Evolutionary conservation across 2,329 filamentous ascomycete species (phyloP), one percentile per base, ranked within the genome.

Genomic region (Penicillium polonicum): DNA sequence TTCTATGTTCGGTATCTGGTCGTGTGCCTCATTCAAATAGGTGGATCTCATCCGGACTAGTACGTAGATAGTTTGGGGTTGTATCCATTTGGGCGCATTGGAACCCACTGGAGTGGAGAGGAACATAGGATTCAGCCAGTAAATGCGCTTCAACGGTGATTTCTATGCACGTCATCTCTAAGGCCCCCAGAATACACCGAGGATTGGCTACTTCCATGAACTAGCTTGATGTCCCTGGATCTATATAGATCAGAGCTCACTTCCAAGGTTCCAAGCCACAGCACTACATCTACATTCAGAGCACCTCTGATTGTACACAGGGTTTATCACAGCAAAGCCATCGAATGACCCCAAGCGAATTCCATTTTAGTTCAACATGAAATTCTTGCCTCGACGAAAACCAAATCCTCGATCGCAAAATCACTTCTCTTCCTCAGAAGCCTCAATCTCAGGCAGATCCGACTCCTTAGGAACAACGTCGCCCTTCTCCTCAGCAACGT

Each of bases 401-500:
- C 5, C 15, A 35, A 31, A 31, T 25, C 4, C 27, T 19, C 17
- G 27, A 45, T 36, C 8, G 17, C 50, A 43, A 29, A 56, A 29
- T 38, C 25, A 55, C 29, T 45, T 10, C 19, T 69, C 59, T 50
- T 60, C 52, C 55, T 74, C 69, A 29, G 66, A 69, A 55, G 60
- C 68, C 55, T 71, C 69, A 41, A 70, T 67, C 60, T 78, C 76
- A 46, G 70, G 48, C 19, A 65, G 41, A 43, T 65, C 61, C 5
- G 62, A 57, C 52, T 72, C 70, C 62, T 71, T 69, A 13, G 69
- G 68, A 54, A 70, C 63, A 46, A 54, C 58, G 17, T 44, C 62
- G 25, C 61, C 71, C 70, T 72, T 76, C 10, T 60, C 69, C 62
- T 70, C 72, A 21, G 68, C 68, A 27, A 72, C 75, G 31, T 68